Base-by-base conservation (phyloP, 2,329 filamentous ascomycete species). In the Claviceps lovelessii region DNA sequence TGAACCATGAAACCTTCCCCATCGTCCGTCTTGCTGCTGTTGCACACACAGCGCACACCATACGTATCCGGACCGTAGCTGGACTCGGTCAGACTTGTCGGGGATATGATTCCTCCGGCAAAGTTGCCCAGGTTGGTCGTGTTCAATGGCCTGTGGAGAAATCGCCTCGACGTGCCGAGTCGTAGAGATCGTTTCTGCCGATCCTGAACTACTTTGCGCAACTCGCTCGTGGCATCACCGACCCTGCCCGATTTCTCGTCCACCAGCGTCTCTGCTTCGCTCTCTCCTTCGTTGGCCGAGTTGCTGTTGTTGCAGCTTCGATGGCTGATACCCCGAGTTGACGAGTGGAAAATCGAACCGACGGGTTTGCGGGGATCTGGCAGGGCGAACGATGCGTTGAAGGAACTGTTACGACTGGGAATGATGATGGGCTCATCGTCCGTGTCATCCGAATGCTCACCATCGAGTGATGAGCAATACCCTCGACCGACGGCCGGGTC, bases 351-450 rank as follows among this genome's bases (percentile, higher is more conserved):
- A 28, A 76, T 73, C 47, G 74, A 72, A 1, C 72, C 72, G 2
- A 74, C 71, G 4, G 77, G 74, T 57, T 73, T 76, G 35, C 71
- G 67, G 0, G 78, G 76, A 54, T 80, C 76, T 0, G 78, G 78
- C 8, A 81, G 66, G 2, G 74, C 76, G 64, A 83, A 84, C 0
- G 80, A 83, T 17, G 69, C 63, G 49, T 65, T 66, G 54, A 83
- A 84, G 1, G 69, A 72, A 4, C 72, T 72, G 57, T 74, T 79
- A 47, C 80, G 73, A 63, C 80, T 83, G 35, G 81, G 80, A 44
- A 85, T 80, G 51, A 84, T 74, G 57, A 84, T 84, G 13, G 79
- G 79, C 55, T 84, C 81, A 54, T 84, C 81, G 58, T 85, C 81
- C 4, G 75, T 76, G 0, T 80, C 83, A 0, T 80, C 83, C 1